phyloP scores from a whole-genome alignment of 176 grass and related monocot genomes.

The Paspalum notatum region DNA sequence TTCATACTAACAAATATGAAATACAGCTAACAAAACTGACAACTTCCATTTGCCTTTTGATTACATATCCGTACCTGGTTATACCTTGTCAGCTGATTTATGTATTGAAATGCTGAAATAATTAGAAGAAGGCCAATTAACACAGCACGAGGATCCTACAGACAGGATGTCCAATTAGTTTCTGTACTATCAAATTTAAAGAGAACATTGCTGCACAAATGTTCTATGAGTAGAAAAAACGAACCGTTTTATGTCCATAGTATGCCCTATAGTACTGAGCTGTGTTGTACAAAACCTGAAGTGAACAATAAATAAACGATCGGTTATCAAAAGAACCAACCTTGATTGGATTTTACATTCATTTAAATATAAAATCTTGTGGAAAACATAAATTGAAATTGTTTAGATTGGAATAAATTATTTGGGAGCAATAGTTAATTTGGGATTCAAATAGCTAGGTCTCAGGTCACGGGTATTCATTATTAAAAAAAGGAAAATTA shows the following conservation, averaged over 20 bases:
- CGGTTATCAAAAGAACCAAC: neutral
- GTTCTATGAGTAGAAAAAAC: slow-evolving; percentile 19
- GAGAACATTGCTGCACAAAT: slow-evolving; percentile 12
- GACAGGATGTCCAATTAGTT: slow-evolving; percentile 18
- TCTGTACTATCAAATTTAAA: neutral
- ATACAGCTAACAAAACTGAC: neutral
- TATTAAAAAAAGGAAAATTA: neutral
- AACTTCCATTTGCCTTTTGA: slow-evolving; percentile 2
- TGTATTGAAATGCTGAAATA: slow-evolving; percentile 90
- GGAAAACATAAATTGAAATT: neutral
- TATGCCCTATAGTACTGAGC: slow-evolving; percentile 84
- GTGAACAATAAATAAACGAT: too few relatives aligned
- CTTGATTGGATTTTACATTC: neutral
- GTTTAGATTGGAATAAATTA: neutral
- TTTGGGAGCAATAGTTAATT: too few relatives aligned
- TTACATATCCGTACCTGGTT: slow-evolving; percentile 68
- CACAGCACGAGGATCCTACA: slow-evolving; percentile 87
- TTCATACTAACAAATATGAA: slow-evolving; percentile 29
- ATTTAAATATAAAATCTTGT: neutral
- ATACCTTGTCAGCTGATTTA: slow-evolving; percentile 82
- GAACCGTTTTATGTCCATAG: slow-evolving; percentile 84
- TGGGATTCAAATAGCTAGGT: neutral
- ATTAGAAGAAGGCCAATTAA: slow-evolving; percentile 90
- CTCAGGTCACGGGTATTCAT: neutral
- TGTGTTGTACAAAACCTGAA: slow-evolving; percentile 91